Evolutionary conservation across 2,329 filamentous ascomycete species (phyloP).

Genomic region (Ophidiomyces ophidiicola): DNA sequence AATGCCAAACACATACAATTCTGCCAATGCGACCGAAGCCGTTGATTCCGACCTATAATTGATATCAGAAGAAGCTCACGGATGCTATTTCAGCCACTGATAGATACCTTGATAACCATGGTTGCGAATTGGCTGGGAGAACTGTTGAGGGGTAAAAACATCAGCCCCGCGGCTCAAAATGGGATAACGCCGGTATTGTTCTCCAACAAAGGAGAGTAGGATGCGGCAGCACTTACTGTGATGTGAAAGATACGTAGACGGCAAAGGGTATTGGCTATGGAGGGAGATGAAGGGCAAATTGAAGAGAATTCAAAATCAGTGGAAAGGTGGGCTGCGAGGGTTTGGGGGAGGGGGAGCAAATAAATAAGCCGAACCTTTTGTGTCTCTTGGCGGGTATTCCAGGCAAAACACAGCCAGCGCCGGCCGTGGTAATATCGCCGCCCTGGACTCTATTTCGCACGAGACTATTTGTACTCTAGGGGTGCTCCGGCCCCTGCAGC

Average conservation of each 20-base stretch:
- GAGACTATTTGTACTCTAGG: no score
- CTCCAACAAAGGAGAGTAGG: not conserved
- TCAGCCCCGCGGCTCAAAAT: constrained; percentile 1
- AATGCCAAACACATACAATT: constrained; percentile 46
- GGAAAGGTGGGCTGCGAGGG: constrained; percentile 6
- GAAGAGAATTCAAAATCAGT: no score
- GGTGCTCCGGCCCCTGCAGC: no score
- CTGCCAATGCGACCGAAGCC: constrained; percentile 99
- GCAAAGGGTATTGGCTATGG: not conserved
- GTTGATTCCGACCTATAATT: constrained; percentile 88
- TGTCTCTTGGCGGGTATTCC: constrained; percentile 10
- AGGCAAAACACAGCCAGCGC: constrained; percentile 2
- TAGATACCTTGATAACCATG: constrained; percentile 18
- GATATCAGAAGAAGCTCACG: constrained; percentile 23
- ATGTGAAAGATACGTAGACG: not conserved
- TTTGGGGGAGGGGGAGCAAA: constrained; percentile 12
- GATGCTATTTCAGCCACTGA: constrained; percentile 16
- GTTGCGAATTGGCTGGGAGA: constrained; percentile 11
- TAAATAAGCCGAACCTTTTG: constrained; percentile 11
- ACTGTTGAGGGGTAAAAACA: constrained; percentile 9
- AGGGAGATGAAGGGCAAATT: not conserved
- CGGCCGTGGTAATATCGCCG: no score
- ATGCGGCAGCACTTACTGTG: not conserved
- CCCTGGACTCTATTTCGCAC: no score
- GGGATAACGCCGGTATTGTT: not conserved